Percentiles rank a stretch among this genome's conserved stretches.
phyloP scores from a whole-genome alignment of 164 flowering plant species.

The Dillenia suffruticosa region DNA sequence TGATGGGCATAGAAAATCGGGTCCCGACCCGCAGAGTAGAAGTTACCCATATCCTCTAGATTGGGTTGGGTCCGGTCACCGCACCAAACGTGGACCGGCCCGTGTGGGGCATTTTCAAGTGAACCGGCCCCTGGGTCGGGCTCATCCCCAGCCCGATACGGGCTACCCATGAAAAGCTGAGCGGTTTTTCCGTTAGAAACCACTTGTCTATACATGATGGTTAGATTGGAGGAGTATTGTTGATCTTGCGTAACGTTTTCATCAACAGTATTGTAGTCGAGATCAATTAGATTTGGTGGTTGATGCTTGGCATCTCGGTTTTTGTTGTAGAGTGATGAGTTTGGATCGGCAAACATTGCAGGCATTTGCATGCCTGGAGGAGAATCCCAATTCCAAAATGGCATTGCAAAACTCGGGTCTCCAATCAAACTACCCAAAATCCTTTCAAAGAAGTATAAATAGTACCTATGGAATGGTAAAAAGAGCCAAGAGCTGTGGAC shows the following conservation, averaged over 20 bases:
- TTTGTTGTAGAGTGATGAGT: slow-evolving; percentile 16
- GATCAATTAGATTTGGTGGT: slow-evolving; percentile 36
- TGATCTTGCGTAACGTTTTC: not conserved
- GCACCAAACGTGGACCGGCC: slow-evolving; percentile 37
- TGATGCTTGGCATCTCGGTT: slow-evolving; percentile 26
- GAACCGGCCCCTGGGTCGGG: slow-evolving; percentile 40
- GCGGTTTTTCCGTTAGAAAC: slow-evolving; percentile 30
- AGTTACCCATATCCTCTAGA: slow-evolving; percentile 16
- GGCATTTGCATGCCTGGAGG: slow-evolving; percentile 38
- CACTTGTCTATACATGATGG: slow-evolving; percentile 51
- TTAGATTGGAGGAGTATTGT: slow-evolving; percentile 28
- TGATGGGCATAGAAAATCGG: slow-evolving; percentile 26
- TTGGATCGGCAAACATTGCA: slow-evolving; percentile 12
- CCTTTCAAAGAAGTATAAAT: slow-evolving; percentile 36
- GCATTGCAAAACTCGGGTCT: slow-evolving; percentile 37
- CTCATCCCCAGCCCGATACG: slow-evolving; percentile 39
- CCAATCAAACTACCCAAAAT: slow-evolving; percentile 33
- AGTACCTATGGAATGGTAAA: slow-evolving; percentile 36
- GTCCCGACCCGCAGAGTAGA: slow-evolving; percentile 20
- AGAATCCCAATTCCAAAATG: slow-evolving; percentile 48
- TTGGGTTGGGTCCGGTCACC: slow-evolving; percentile 26
- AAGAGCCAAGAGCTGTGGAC: slow-evolving; percentile 39
- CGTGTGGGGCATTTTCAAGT: slow-evolving; percentile 37
- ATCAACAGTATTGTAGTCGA: slow-evolving; percentile 34
- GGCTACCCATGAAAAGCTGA: slow-evolving; percentile 35